These are phyloP conservation scores for Vanrija humicola DNA, from an alignment of 1,284 basidiomycete genomes.

Conservation along the genomic window DNA sequence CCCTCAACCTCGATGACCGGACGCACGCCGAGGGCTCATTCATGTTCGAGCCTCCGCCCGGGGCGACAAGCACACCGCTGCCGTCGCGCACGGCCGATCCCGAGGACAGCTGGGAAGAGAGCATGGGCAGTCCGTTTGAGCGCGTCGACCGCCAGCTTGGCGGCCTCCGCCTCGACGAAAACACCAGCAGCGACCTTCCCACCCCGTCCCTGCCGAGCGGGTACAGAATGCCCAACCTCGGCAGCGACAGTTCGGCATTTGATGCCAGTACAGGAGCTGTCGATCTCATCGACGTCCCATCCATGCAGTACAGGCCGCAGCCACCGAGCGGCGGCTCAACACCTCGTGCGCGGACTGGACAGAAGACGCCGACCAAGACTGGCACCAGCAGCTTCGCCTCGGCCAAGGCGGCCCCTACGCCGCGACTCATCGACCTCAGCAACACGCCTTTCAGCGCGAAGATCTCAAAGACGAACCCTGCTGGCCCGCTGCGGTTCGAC, in stretches of 20 bases:
- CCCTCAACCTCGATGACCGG: conserved; percentile 14
- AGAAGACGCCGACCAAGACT: background rate
- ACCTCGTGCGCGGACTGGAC: background rate
- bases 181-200: conserved; percentile 41
- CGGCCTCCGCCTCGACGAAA: conserved; percentile 16
- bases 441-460: conserved; percentile 56
- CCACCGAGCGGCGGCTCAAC: background rate
- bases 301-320: background rate
- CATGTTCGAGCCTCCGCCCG: conserved; percentile 29
- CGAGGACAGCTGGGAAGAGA: conserved; percentile 59
- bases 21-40: conserved; percentile 17
- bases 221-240: conserved; percentile 28
- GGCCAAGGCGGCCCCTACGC: background rate
- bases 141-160: conserved; percentile 65
- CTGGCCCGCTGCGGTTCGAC: conserved; percentile 13
- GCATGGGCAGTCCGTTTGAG: conserved; percentile 70
- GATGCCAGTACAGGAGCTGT: conserved; percentile 1
- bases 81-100: conserved; percentile 25
- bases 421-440: conserved; percentile 55
- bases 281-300: background rate
- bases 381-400: background rate
- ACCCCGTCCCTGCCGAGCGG: conserved; percentile 39
- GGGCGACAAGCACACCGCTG: conserved; percentile 37
- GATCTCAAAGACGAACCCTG: conserved; percentile 27
- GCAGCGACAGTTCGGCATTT: background rate